Base-by-base conservation (phyloP, 371 early-diverging fungal species). In the Mortierella sp. region DNA sequence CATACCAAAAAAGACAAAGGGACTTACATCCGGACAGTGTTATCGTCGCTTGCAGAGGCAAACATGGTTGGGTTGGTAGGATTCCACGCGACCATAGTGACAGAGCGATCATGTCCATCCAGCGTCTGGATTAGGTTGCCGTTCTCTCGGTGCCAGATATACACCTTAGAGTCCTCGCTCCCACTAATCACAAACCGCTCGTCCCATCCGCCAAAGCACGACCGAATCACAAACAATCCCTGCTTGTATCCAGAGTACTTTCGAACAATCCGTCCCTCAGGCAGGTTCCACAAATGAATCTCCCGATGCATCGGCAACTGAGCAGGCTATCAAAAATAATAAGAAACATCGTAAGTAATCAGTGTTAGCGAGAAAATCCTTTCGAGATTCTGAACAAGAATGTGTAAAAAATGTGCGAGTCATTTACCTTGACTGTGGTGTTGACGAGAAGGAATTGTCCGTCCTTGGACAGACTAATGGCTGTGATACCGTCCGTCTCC, bases 31-130 rank as follows among this genome's bases (percentile, higher is more conserved):
- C 97, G 92, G 45, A 99, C 94, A 2, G 98, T 96, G 65, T 91
- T 88, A 82, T 99, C 99, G 77, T 99, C 99, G 48, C 96, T 95
- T 6, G 97, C 97, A 37, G 97, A 95, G 2, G 96, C 99, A 88
- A 98, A 92, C 88, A 93, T 92, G 66, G 87, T 87, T 6, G 89
- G 89, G 48, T 89, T 84, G 24, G 71, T 69, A 8, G 94, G 91
- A 84, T 92, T 95, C 97, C 98, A 97, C 34, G 92, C 86, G 4
- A 97, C 94, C 66, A 93, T 91, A 68, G 97, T 98, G 39, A 98
- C 97, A 16, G 93, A 89, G 65, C 88, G 89, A n/a, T 89, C 82
- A 75, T 98, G 99, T 0, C 98, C 98, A 37, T 88, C 86, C 24
- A 99, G 89, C 6, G 87, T 90, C 70, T 95, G 95, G 65, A 98